Conservation (phyloP, 2,329 filamentous ascomycete species). For the Neodidymelliopsis sp. region DNA sequence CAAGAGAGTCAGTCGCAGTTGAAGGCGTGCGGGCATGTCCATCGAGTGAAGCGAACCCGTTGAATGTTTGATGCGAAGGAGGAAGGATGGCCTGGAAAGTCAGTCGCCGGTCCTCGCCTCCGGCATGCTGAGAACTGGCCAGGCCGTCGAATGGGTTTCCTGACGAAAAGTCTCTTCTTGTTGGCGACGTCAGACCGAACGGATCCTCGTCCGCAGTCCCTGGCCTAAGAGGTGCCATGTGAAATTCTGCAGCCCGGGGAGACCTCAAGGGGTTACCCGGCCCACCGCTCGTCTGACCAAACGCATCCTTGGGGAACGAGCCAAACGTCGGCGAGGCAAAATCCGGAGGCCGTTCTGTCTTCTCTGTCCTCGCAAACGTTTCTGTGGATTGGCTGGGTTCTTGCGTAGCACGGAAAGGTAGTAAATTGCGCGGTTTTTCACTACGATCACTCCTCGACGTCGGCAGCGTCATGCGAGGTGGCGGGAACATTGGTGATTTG, state of each 20-base stretch:
- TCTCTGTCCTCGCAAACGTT: background rate
- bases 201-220: slow-evolving; percentile 45
- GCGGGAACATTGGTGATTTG: slow-evolving; percentile 33
- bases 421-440: slow-evolving; percentile 7
- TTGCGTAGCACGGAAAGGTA: slow-evolving; percentile 12
- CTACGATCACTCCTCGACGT: slow-evolving; percentile 8
- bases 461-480: slow-evolving; percentile 14
- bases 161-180: slow-evolving; percentile 51
- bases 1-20: slow-evolving; percentile 18
- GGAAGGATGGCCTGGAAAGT: slow-evolving; percentile 48
- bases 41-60: slow-evolving; percentile 48
- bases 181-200: slow-evolving; percentile 50
- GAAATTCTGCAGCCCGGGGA: slow-evolving; percentile 46
- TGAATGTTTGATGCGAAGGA: slow-evolving; percentile 42
- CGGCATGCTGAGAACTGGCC: slow-evolving; percentile 23
- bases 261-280: slow-evolving; percentile 49
- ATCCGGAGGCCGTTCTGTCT: background rate
- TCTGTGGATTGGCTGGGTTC: slow-evolving; percentile 1
- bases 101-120: slow-evolving; percentile 39
- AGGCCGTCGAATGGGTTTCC: slow-evolving; percentile 37
- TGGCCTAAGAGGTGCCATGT: slow-evolving; percentile 48
- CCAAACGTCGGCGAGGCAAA: slow-evolving; percentile 50
- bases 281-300: slow-evolving; percentile 22
- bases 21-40: slow-evolving; percentile 41
- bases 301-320: slow-evolving; percentile 45